phyloP scores from a whole-genome alignment of 176 grass and related monocot species.

The Triticum monococcum region DNA sequence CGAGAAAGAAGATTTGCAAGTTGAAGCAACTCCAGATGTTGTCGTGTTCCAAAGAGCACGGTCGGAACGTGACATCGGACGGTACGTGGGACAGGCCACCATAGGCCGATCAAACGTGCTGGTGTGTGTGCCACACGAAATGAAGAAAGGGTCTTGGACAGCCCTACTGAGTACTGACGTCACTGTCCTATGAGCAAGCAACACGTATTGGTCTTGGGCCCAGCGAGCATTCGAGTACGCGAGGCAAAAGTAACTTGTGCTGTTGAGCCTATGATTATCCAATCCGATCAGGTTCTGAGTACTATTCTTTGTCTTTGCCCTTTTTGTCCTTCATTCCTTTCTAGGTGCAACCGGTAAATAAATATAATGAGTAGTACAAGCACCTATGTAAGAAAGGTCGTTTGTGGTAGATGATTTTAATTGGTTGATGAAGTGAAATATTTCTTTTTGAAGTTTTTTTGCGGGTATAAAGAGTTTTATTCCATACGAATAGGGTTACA shows the following conservation, averaged over 20 bases:
- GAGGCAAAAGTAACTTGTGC: not conserved
- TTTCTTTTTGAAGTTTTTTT: no score
- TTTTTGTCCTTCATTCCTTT: not conserved
- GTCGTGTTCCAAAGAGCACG: not conserved
- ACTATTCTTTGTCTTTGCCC: not conserved
- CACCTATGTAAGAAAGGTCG: not conserved
- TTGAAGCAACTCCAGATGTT: not conserved
- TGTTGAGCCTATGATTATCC: not conserved
- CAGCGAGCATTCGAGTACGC: not conserved
- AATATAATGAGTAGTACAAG: not conserved
- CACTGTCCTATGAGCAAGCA: not conserved
- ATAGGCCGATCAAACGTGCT: not conserved
- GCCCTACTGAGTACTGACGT: not conserved
- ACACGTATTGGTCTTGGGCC: constrained; percentile 1
- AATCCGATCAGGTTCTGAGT: not conserved
- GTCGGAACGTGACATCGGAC: not conserved
- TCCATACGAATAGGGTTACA: no score
- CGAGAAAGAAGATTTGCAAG: no score
- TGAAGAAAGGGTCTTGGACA: no score
- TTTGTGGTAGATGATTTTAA: not conserved
- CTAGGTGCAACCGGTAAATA: not conserved
- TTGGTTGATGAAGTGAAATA: no score
- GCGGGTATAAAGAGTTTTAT: no score
- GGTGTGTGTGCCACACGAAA: not conserved
- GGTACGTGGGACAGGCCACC: not conserved